Evolutionary conservation across 202 grass and related monocot genomes (phyloP), one percentile per base, ranked within the genome.

Genomic region (Carex sylvatica): DNA sequence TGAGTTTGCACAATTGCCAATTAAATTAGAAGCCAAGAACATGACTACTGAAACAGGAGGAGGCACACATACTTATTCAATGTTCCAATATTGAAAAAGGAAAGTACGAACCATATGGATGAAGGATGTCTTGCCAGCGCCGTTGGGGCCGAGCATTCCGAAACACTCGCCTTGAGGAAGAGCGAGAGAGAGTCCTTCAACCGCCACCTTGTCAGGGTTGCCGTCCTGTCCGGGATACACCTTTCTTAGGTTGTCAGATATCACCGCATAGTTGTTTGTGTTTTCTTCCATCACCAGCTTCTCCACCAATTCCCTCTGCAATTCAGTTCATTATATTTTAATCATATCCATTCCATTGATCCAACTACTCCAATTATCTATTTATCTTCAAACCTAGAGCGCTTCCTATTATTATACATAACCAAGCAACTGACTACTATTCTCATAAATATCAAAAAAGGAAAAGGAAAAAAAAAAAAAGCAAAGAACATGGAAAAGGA

Each of bases 61-160:
- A 33, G 2, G 3, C 31, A 33, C 31, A 33, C 31, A 33, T 4
- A 35, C 1, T 44, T 22, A 61, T 65, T 81, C 54, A 13, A 70
- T 62, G 4, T 46, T 24, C 63, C 69, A 15, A 65, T 13, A 19
- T 75, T 35, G 49, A 47, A 7, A 53, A 0, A 20, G 62, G 38
- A 23, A 75, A 9, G 0, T 36, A 88, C 79, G 60, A 16, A 98
- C 95, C 91, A 98, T 95, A 86, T 93, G 92, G 73, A 93, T 87
- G 83, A 98, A 98, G 42, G 95, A 90, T 66, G 92, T 91, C 52
- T 98, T 98, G 56, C 92, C 95, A 26, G 92, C 92, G 3, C 95
- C 95, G 81, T 95, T 98, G 11, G 92, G 95, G 2, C 92, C 95
- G 23, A 98, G 87, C 92, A 98, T 98, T 31, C 95, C 89, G 0